Conservation (phyloP, 306 rosid species). For the Quillaja saponaria region DNA sequence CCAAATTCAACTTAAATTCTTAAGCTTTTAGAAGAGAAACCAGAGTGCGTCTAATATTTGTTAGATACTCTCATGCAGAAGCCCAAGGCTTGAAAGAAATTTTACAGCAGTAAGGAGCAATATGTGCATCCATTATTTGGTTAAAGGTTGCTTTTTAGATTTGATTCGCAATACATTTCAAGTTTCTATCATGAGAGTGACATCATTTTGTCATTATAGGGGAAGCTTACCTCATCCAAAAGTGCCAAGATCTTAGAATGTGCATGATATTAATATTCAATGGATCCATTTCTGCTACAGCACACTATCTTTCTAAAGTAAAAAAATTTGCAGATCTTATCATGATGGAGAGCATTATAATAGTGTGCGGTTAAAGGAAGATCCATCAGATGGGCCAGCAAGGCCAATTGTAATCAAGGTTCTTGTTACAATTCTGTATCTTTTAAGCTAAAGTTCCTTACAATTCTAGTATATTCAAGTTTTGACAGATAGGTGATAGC, state of each 20-base stretch:
- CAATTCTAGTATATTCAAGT: background rate
- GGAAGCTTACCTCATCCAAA: constrained; percentile 5
- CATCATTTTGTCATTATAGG: constrained; percentile 14
- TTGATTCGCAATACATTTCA: background rate
- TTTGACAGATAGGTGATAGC: background rate
- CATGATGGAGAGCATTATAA: constrained; percentile 87
- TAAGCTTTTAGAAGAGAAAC: too few species aligned
- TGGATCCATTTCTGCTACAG: background rate
- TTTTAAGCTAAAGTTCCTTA: constrained; percentile 3
- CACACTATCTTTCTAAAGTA: too few species aligned
- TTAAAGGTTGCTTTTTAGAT: background rate
- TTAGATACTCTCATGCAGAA: too few species aligned
- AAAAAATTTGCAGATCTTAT: constrained; percentile 64
- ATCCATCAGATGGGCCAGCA: constrained; percentile 72
- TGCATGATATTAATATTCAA: constrained; percentile 13
- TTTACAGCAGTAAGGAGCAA: constrained; percentile 9
- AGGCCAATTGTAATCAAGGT: constrained; percentile 74
- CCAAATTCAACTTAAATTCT: too few species aligned
- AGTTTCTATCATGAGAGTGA: constrained; percentile 4
- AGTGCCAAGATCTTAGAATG: constrained; percentile 5
- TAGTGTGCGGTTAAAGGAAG: constrained; percentile 74
- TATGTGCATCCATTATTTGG: background rate
- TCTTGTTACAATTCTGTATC: constrained; percentile 18
- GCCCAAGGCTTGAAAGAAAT: constrained; percentile 16
- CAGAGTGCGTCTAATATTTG: too few species aligned